A percentile compares a stretch with the other conserved stretches of the same genome.
Evolutionary conservation across 2,329 filamentous ascomycete genomes (phyloP).

Genomic region (Colletotrichum musicola): DNA sequence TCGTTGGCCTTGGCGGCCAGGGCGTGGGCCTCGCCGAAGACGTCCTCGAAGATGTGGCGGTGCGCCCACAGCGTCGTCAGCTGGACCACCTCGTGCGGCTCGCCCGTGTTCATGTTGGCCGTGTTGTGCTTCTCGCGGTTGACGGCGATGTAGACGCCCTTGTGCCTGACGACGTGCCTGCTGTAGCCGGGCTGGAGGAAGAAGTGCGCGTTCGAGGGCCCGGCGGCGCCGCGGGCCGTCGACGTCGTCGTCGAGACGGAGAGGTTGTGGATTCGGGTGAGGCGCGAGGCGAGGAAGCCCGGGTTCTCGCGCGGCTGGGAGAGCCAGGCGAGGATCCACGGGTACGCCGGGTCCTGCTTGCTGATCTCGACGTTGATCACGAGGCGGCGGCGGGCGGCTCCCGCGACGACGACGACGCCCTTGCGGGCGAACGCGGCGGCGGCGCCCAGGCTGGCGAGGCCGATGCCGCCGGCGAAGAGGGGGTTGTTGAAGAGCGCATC

Average conservation of each 20-base stretch:
- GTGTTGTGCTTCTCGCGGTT: constrained; percentile 88
- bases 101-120: constrained; percentile 83
- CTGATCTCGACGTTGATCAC: constrained; percentile 97
- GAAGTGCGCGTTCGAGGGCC: constrained; percentile 82
- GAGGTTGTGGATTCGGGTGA: constrained; percentile 72
- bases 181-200: constrained; percentile 92
- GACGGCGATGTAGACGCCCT: constrained; percentile 88
- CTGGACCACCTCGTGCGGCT: constrained; percentile 94
- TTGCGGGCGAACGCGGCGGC: constrained; percentile 84
- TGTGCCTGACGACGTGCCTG: constrained; percentile 87
- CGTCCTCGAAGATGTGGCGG: constrained; percentile 87
- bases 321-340: constrained; percentile 95
- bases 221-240: constrained; percentile 72
- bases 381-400: constrained; percentile 83
- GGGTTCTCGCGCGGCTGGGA: constrained; percentile 79
- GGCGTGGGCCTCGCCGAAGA: constrained; percentile 88
- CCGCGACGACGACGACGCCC: constrained; percentile 78
- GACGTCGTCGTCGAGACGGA: constrained; percentile 67
- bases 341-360: constrained; percentile 91
- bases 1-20: constrained; percentile 85
- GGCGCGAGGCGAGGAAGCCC: constrained; percentile 69
- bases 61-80: constrained; percentile 92
- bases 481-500: constrained; percentile 74
- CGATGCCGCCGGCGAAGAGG: constrained; percentile 80
- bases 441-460: constrained; percentile 89